These are phyloP conservation scores for Torulaspora quercuum DNA, from an alignment of 805 yeast species.

Conservation along the genomic window DNA sequence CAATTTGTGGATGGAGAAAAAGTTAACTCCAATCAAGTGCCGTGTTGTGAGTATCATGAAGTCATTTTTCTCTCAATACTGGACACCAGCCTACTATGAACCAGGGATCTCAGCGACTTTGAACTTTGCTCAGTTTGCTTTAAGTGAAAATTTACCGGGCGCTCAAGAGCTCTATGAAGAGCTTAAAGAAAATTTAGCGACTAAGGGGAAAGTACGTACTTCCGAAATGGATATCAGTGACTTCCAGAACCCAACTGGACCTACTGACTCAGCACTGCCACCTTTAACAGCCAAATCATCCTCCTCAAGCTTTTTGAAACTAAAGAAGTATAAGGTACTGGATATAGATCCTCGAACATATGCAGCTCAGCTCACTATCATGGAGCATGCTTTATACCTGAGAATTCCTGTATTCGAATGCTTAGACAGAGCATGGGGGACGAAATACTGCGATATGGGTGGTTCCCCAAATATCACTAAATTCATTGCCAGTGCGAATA, in stretches of 20 bases:
- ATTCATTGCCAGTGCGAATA: conserved; percentile 73
- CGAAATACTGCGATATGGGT: conserved; percentile 55
- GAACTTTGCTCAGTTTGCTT: conserved; percentile 42
- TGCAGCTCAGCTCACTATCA: conserved; percentile 81
- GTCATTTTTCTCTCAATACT: conserved; percentile 61
- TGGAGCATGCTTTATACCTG: conserved; percentile 67
- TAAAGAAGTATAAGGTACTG: conserved; percentile 47
- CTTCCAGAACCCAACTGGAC: conserved; percentile 1
- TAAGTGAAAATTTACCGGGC: conserved; percentile 44
- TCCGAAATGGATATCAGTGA: conserved; percentile 9
- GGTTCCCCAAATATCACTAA: conserved; percentile 53
- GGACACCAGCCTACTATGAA: conserved; percentile 61
- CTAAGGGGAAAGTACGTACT: conserved; percentile 10
- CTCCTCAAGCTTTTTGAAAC: conserved; percentile 21
- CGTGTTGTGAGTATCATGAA: conserved; percentile 66
- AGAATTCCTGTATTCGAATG: conserved; percentile 70
- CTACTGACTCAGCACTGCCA: conserved; percentile 4
- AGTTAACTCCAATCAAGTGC: conserved; percentile 61
- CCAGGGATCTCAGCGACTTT: conserved; percentile 40
- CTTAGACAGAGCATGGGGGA: conserved; percentile 72
- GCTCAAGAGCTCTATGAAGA: conserved; percentile 40
- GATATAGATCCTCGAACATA: conserved; percentile 73
- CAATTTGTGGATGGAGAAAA: conserved; percentile 67
- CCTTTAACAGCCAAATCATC: conserved; percentile 8
- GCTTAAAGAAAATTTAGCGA: conserved; percentile 37